A percentile compares a stretch with the other conserved stretches of the same genome.
Conservation (phyloP, 805 yeast species). For the Zygosaccharomyces rouxii region DNA sequence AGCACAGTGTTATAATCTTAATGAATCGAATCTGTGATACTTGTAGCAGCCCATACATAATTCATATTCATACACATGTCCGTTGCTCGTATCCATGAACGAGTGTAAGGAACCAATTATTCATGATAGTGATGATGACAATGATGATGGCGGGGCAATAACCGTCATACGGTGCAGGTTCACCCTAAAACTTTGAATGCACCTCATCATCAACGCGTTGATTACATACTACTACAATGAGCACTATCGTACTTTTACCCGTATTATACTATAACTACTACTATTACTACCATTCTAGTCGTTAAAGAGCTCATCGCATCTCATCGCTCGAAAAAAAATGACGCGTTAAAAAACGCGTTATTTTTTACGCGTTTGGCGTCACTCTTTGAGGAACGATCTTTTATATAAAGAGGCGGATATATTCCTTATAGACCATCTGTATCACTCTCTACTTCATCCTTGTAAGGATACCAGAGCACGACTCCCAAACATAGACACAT, state of each 20-base stretch:
- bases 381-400: neutral
- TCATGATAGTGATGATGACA: neutral
- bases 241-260: neutral
- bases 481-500: neutral
- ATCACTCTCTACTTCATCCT: neutral
- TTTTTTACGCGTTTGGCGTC: constrained; percentile 18
- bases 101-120: neutral
- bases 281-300: neutral
- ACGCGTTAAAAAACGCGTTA: constrained; percentile 6
- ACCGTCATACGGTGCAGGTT: neutral
- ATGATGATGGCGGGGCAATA: neutral
- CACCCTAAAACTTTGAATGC: neutral
- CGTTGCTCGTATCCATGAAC: neutral
- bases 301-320: neutral
- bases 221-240: constrained; percentile 1
- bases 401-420: constrained; percentile 8
- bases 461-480: neutral
- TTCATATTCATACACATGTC: too few relatives aligned
- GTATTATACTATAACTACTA: neutral
- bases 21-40: too few relatives aligned
- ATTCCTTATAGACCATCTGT: neutral
- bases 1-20: neutral
- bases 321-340: constrained; percentile 2
- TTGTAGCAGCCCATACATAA: too few relatives aligned
- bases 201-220: constrained; percentile 1